Conservation (phyloP, 129 eudicot genomes). For the Rutidosis leptorrhynchoides region DNA sequence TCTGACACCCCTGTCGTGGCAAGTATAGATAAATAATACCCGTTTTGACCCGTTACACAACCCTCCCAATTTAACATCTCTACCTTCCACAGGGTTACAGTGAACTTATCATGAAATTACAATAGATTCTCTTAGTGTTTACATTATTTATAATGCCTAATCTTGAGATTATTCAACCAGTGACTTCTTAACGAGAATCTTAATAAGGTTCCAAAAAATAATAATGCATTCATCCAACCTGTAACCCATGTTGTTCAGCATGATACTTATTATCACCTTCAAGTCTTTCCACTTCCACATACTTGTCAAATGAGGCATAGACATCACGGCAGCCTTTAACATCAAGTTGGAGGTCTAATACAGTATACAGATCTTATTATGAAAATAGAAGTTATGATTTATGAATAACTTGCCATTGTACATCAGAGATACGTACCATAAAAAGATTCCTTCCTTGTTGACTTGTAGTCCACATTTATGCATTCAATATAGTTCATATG, state of each 20-base stretch:
- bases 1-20: neutral
- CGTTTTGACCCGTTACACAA: neutral
- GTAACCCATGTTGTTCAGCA: slow-evolving; percentile 87
- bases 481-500: slow-evolving; percentile 97
- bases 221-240: slow-evolving; percentile 44
- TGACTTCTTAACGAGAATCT: slow-evolving; percentile 3
- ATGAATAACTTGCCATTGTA: neutral
- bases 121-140: neutral
- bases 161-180: slow-evolving; percentile 9
- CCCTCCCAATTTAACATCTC: slow-evolving; percentile 8
- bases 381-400: neutral
- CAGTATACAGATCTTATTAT: slow-evolving; percentile 10
- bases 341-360: slow-evolving; percentile 92
- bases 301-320: slow-evolving; percentile 96
- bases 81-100: neutral
- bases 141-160: neutral
- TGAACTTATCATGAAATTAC: slow-evolving; percentile 8
- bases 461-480: slow-evolving; percentile 85
- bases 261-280: slow-evolving; percentile 96
- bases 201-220: slow-evolving; percentile 3
- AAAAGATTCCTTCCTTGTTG: slow-evolving; percentile 91
- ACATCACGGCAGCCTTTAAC: slow-evolving; percentile 96
- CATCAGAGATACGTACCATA: slow-evolving; percentile 50
- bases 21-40: neutral
- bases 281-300: slow-evolving; percentile 91